Base-by-base conservation (phyloP, 345 rosid species). In the Pistacia integerrima region DNA sequence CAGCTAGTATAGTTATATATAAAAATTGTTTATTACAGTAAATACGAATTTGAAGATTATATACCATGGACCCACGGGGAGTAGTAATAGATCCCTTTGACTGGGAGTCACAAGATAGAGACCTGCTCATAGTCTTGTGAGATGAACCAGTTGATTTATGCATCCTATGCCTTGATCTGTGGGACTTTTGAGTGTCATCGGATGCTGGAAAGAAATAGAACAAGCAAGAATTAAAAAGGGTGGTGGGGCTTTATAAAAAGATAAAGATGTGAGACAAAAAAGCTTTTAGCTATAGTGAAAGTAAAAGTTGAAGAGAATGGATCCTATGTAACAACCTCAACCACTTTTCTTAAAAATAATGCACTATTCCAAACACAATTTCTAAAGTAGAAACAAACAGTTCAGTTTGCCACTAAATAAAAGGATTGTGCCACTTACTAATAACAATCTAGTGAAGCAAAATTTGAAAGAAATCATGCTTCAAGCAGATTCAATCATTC, bases 101-200 rank as follows among this genome's bases (percentile, higher is more conserved):
- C 64, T 92, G 99, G 9, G 93, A 91, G 70, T 95, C 99, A 84
- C 90, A 89, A 60, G 98, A 93, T 51, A 88, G 75, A 18, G 97
- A 88, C 84, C 88, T 81, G 85, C 89, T 87, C 84, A 87, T 77
- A 35, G 92, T 81, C 92, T 85, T 93, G 69, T 91, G 89, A 67
- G 97, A 87, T 67, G 93, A 91, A 56, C 96, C 88, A 8, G 89
- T 82, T 70, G 93, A 90, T 82, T 91, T 93, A 61, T 88, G 88
- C 8, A 83, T 86, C 73, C 86, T 83, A 82, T 90, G 92, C 85
- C 90, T 90, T 71, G 98, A 86, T 86, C 91, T 90, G 64, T 88
- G 96, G 78, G 92, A 91, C 89, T 93, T 91, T 81, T 85, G 89
- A 20, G 94, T 90, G 69, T 92, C 98, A 80, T 92, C 93, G 63